Base-by-base conservation (phyloP, 129 eudicot species). In the Glebionis coronaria region DNA sequence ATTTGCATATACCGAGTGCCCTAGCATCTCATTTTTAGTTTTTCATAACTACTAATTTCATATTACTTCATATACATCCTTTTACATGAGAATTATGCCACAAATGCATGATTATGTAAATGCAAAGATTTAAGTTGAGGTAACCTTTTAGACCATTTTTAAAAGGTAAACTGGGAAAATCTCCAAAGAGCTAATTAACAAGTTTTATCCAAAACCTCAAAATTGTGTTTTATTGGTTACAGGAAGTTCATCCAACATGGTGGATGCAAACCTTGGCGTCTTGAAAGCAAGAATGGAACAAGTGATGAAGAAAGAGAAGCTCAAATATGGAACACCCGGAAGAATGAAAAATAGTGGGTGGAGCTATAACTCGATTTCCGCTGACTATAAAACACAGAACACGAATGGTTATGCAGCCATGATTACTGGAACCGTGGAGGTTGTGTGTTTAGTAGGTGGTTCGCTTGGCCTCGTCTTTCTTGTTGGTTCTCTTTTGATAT, bases 271-370 rank as follows among this genome's bases (percentile, higher is more conserved):
- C 51, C 49, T 77, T 15, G 69, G 29, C 65, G 67, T 77, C 27
- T 59, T 77, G 68, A 71, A 73, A 70, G 72, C 46, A 19, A 77
- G 81, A 77, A 77, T 77, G 56, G 44, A 71, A 57, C 40, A 77
- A 71, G 67, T 71, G 51, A 64, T 45, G 81, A 77, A 50, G 68
- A 71, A 77, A 38, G 77, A 77, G 52, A 70, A 23, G 55, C 14
- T 71, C 51, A 58, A 47, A 47, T 58, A 57, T 70, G 71, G 21
- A 13, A 8, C 67, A 47, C 52, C 47, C 31, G 23, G 23, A 70
- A 44, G 6, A 63, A 77, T 31, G 19, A 63, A 64, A 45, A 49
- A 29, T 44, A 56, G 19, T 28, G 66, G 53, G 3, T 70, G 75
- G 71, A 55, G 55, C 20, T 50, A 47, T 15, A 27, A 55, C 12